phyloP scores from a whole-genome alignment of 176 grass and related monocot species.

The Rhipidocladum racemiflorum region DNA sequence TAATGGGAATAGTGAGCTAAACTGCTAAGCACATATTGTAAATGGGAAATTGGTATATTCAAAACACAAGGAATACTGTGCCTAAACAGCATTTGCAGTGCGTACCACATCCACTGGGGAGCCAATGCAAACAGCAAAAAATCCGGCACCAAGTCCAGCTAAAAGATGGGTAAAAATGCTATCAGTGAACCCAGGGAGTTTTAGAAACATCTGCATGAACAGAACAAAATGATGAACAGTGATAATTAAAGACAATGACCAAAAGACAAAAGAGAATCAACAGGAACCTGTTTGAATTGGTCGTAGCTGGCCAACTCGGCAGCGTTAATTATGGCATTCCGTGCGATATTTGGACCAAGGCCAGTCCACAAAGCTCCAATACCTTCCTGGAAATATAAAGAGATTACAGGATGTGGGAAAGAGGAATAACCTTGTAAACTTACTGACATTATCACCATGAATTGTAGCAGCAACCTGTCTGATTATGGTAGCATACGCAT shows the following conservation, averaged over 20 bases:
- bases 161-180: constrained; percentile 92
- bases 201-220: constrained; percentile 69
- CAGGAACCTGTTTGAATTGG: constrained; percentile 76
- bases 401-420: constrained; percentile 1
- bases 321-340: constrained; percentile 92
- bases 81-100: constrained; percentile 13
- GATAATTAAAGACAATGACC: neutral
- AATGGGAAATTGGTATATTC: too few species aligned
- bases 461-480: constrained; percentile 58
- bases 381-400: constrained; percentile 66
- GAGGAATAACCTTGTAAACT: constrained; percentile 20
- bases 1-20: neutral
- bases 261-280: constrained; percentile 20
- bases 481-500: constrained; percentile 78
- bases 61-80: too few species aligned
- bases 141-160: constrained; percentile 81
- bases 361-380: constrained; percentile 84
- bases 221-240: constrained; percentile 42
- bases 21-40: too few species aligned
- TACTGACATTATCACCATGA: neutral
- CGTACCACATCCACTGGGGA: constrained; percentile 89
- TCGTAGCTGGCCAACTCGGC: constrained; percentile 94
- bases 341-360: constrained; percentile 87
- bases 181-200: constrained; percentile 86
- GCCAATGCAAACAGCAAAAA: constrained; percentile 91